Evolutionary conservation across 129 eudicot genomes (phyloP).

Genomic region (Arctium lappa): DNA sequence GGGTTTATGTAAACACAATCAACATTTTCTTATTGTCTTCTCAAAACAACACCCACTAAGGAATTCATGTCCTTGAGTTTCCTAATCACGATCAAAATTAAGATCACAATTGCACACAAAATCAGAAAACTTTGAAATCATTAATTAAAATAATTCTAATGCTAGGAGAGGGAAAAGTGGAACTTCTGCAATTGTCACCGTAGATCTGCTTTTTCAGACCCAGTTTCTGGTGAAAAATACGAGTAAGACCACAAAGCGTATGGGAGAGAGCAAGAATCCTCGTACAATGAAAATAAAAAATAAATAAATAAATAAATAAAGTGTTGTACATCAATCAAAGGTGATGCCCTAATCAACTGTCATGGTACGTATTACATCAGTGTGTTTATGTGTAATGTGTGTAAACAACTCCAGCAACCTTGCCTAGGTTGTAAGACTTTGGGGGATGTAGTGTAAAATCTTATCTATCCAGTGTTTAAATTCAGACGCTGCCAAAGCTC

Average conservation of each 20-base stretch:
- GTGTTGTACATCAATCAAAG: neutral
- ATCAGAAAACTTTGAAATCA: too few relatives aligned
- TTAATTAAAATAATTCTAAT: too few relatives aligned
- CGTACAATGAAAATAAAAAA: neutral
- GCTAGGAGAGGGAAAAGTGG: too few relatives aligned
- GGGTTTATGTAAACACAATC: neutral
- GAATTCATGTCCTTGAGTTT: neutral
- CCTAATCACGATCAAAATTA: neutral
- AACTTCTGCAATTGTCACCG: too few relatives aligned
- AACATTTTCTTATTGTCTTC: neutral
- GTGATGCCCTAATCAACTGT: neutral
- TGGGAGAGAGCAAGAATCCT: neutral
- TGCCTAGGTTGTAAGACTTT: too few relatives aligned
- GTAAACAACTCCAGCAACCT: too few relatives aligned
- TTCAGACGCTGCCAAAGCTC: too few relatives aligned
- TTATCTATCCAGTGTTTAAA: too few relatives aligned
- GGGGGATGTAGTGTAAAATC: too few relatives aligned
- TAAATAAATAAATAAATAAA: too few relatives aligned
- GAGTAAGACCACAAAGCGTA: neutral
- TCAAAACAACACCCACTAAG: neutral
- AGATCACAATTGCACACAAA: too few relatives aligned
- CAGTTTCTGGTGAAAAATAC: neutral
- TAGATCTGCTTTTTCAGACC: neutral
- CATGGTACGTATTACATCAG: neutral
- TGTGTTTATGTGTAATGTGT: neutral